Base-by-base conservation (phyloP, 331 rosid genomes). In the Prunus yedoensis region DNA sequence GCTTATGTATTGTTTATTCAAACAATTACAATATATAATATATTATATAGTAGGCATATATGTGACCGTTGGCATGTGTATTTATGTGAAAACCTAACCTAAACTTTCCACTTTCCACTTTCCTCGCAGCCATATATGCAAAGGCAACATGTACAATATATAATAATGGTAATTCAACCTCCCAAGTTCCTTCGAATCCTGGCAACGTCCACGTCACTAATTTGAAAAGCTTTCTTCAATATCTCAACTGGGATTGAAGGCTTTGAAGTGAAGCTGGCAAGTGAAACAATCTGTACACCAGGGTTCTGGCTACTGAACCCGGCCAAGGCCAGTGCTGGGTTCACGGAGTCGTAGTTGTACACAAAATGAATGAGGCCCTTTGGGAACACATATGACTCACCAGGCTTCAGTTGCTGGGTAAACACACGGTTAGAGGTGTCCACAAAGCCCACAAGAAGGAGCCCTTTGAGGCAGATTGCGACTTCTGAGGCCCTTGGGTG, bases 401-500 rank as follows among this genome's bases (percentile, higher is more conserved):
- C 89, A 3, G 89, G 83, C 47, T n/a, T 56, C 11, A 89, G 3
- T 21, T 67, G 68, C 4, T 83, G 85, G 0, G 84, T 77, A 20
- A 83, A 87, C 0, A 74, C 71, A 0, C 80, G 80, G 28, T 90
- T 75, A 0, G 78, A 67, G 4, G 90, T 86, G 74, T 93, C 93
- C 2, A 85, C 10, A 57, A 88, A 93, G 87, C 96, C 98, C 83
- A 90, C 97, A 0, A 83, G 81, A 3, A 88, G 80, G 30, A 3
- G 25, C 10, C 93, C 97, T 16, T 66, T 67, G 27, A 90, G 80
- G 78, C 96, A 90, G 9, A 69, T 82, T 15, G 75, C 69, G 1
- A 89, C 89, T 53, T 90, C 95, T 0, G 90, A 83, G 79, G 95
- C 98, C 74, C 96, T 85, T 10, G 95, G 94, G 65, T 93, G 96